Percentiles rank a stretch among this genome's conserved stretches.
phyloP scores from a whole-genome alignment of 1,284 basidiomycete species.

The Austroboletus rostrupii region DNA sequence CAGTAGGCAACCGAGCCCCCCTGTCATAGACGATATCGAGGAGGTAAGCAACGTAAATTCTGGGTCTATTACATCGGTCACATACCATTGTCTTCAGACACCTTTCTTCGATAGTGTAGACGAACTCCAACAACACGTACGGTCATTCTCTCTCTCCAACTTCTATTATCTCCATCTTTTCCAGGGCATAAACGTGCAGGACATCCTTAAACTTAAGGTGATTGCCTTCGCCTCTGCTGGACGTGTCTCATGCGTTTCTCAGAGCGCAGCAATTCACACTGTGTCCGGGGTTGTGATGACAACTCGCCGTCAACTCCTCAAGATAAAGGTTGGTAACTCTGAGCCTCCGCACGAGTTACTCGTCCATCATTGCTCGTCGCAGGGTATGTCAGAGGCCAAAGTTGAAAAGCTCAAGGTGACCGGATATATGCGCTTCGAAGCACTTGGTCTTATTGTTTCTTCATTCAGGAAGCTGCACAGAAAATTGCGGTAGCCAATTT shows the following conservation, averaged over 20 bases:
- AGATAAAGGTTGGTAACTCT: slow-evolving; percentile 71
- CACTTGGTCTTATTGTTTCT: slow-evolving; percentile 1
- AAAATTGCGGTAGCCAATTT: slow-evolving; percentile 70
- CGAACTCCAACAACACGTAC: slow-evolving; percentile 83
- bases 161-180: slow-evolving; percentile 3
- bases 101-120: slow-evolving; percentile 77
- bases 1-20: slow-evolving; percentile 38
- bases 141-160: slow-evolving; percentile 17
- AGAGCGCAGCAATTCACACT: slow-evolving; percentile 74
- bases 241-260: slow-evolving; percentile 4
- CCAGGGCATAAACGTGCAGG: slow-evolving; percentile 91
- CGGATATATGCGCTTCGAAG: slow-evolving; percentile 22
- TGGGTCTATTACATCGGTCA: neutral
- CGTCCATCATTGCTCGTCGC: slow-evolving; percentile 4
- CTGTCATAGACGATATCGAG: slow-evolving; percentile 39
- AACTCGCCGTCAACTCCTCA: slow-evolving; percentile 80
- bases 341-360: slow-evolving; percentile 7
- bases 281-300: slow-evolving; percentile 83
- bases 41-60: slow-evolving; percentile 31
- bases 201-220: slow-evolving; percentile 90
- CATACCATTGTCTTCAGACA: slow-evolving; percentile 32
- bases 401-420: slow-evolving; percentile 90
- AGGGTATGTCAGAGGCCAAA: slow-evolving; percentile 88
- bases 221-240: neutral
- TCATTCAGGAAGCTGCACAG: slow-evolving; percentile 72